Conservation (phyloP, 768 basidiomycete genomes). For the Boletus barrowsii region DNA sequence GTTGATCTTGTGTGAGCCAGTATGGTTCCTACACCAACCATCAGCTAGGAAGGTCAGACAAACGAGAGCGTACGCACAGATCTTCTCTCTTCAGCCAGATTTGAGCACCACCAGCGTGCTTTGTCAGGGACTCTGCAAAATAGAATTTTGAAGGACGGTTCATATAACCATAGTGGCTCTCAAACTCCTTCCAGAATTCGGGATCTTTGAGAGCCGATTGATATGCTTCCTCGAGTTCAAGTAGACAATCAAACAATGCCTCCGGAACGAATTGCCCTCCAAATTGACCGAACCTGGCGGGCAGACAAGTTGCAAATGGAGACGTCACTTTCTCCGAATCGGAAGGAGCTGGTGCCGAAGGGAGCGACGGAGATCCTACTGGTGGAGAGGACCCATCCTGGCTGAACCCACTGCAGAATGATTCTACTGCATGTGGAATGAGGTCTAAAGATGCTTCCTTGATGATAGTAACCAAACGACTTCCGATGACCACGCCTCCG, state of each 20-base stretch:
- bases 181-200: constrained; percentile 89
- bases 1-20: constrained; percentile 99
- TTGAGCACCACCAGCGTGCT: constrained; percentile 86
- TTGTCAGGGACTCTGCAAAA: constrained; percentile 86
- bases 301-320: constrained; percentile 50
- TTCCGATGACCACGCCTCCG: constrained; percentile 93
- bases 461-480: constrained; percentile 77
- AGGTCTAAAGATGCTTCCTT: constrained; percentile 54
- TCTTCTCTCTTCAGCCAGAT: constrained; percentile 99
- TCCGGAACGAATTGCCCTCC: constrained; percentile 99
- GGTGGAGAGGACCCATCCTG: constrained; percentile 35
- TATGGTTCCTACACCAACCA: constrained; percentile 72
- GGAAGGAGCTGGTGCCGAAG: neutral
- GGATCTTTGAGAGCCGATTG: constrained; percentile 84
- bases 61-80: constrained; percentile 45
- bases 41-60: constrained; percentile 1
- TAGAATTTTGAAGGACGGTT: constrained; percentile 92
- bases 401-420: constrained; percentile 70
- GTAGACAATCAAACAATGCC: constrained; percentile 87
- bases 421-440: constrained; percentile 55
- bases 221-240: constrained; percentile 90
- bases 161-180: constrained; percentile 86
- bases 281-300: constrained; percentile 88
- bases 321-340: constrained; percentile 6
- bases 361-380: neutral